Evolutionary conservation across 352 stramenopile species (phyloP).

Genomic region (Peronospora destructor): DNA sequence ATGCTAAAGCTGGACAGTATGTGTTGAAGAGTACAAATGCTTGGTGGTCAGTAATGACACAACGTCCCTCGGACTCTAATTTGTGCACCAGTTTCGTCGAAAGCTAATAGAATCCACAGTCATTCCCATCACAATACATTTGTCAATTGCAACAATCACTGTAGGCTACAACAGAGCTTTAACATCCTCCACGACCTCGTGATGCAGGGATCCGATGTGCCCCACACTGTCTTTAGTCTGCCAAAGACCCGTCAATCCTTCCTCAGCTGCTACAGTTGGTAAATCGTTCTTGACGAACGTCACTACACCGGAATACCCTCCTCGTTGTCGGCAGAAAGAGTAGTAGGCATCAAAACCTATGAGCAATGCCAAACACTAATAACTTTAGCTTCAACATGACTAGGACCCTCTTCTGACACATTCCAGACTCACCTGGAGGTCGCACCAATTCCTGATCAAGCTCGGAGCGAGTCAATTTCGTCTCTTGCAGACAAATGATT

Average conservation of each 20-base stretch:
- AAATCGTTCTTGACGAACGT: conserved; percentile 56
- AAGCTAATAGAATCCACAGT: conserved; percentile 26
- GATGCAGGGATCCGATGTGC: conserved; percentile 39
- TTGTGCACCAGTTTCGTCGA: conserved; percentile 45
- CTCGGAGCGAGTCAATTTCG: conserved; percentile 78
- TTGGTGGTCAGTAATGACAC: conserved; percentile 82
- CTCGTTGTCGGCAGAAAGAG: conserved; percentile 57
- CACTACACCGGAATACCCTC: conserved; percentile 75
- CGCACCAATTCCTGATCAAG: conserved; percentile 71
- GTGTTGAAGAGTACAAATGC: conserved; percentile 87
- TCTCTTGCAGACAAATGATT: conserved; percentile 82
- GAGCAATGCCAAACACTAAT: background rate
- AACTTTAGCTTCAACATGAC: conserved; percentile 7
- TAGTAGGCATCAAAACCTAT: conserved; percentile 79
- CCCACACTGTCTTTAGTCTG: conserved; percentile 52
- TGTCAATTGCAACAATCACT: background rate
- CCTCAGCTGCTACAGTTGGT: conserved; percentile 53
- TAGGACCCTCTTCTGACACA: background rate
- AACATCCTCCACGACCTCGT: conserved; percentile 27
- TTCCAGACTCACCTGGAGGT: conserved; percentile 32
- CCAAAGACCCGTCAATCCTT: conserved; percentile 63
- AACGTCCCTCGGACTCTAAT: conserved; percentile 73
- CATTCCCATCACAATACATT: background rate
- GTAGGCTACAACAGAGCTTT: background rate
- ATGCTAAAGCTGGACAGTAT: conserved; percentile 77